These are phyloP conservation scores for Nannochloris sp. DNA, from an alignment of 139 green algal species.

Conservation along the genomic window DNA sequence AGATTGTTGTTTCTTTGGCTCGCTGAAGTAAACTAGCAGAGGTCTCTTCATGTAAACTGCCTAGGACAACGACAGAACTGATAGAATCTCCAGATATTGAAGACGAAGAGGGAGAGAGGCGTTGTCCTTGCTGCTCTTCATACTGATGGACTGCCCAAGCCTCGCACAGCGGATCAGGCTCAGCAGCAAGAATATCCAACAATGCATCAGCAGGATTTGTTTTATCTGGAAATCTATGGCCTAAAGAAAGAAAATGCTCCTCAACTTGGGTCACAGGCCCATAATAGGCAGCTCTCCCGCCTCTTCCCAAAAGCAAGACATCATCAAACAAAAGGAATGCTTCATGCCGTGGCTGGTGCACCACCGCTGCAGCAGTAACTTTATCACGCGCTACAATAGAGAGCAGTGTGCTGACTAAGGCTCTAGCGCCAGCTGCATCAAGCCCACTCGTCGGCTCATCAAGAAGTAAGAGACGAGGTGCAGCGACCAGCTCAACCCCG, in stretches of 20 bases:
- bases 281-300: slow-evolving; percentile 56
- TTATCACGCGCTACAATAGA: slow-evolving; percentile 23
- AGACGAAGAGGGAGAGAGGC: too few species aligned
- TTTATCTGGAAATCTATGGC: slow-evolving; percentile 31
- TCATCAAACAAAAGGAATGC: slow-evolving; percentile 66
- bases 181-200: slow-evolving; percentile 60
- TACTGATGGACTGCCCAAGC: not conserved
- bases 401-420: slow-evolving; percentile 43
- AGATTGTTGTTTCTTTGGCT: too few species aligned
- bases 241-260: slow-evolving; percentile 41
- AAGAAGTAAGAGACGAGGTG: slow-evolving; percentile 65
- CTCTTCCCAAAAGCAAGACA: slow-evolving; percentile 63
- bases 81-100: too few species aligned
- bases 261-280: slow-evolving; percentile 21
- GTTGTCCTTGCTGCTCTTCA: not conserved
- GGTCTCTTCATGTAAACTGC: too few species aligned
- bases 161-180: not conserved
- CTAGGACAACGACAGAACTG: too few species aligned
- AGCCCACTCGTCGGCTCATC: slow-evolving; percentile 65
- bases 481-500: slow-evolving; percentile 65
- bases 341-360: slow-evolving; percentile 60
- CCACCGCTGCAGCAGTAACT: slow-evolving; percentile 56
- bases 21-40: too few species aligned
- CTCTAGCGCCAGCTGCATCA: slow-evolving; percentile 40
- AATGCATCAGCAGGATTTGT: slow-evolving; percentile 63